Base-by-base conservation (phyloP, 345 rosid genomes). In the Trapa bicornis region DNA sequence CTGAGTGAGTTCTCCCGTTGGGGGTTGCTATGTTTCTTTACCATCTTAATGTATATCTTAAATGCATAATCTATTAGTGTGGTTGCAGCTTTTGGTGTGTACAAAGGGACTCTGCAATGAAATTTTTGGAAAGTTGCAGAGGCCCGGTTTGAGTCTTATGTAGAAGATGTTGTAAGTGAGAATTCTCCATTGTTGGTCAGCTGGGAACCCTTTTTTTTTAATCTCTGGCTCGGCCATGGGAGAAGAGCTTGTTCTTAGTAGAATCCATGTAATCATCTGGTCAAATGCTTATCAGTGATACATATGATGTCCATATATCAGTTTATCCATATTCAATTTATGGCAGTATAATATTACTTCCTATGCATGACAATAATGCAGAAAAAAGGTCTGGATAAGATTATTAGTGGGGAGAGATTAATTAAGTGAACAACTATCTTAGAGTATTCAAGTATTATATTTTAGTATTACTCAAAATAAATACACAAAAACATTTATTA, bases 51-150 rank as follows among this genome's bases (percentile, higher is more conserved):
- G 52, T 50, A 35, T n/a, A 32, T 0, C 43, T n/a, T 57, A 10
- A 42, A 35, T 54, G 48, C 48, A 45, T 45, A 2, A 45, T 11
- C 48, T 45, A 6, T 53, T 47, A 36, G 16, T n/a, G n/a, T 32
- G 37, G 37, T 58, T 43, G 2, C 1, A 45, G 14, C 47, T 58
- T 32, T 29, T n/a, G 0, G 22, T 47, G 37, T 57, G 60, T 10
- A 63, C 33, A 13, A 29, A 13, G 48, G 48, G 37, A 54, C 0
- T 58, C 64, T 29, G 63, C 56, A 60, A 57, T 68, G 71, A 52
- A 36, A 68, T 42, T 67, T 56, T 66, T 56, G 48, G 66, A 35
- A 17, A 22, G 56, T 65, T 65, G 68, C 52, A 65, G 68, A 29
- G 56, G n/a, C 22, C 47, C 52, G 45, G 13, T 38, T 37, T 8